Base-by-base conservation (phyloP, 768 basidiomycete genomes). In the Auricularia sp. region DNA sequence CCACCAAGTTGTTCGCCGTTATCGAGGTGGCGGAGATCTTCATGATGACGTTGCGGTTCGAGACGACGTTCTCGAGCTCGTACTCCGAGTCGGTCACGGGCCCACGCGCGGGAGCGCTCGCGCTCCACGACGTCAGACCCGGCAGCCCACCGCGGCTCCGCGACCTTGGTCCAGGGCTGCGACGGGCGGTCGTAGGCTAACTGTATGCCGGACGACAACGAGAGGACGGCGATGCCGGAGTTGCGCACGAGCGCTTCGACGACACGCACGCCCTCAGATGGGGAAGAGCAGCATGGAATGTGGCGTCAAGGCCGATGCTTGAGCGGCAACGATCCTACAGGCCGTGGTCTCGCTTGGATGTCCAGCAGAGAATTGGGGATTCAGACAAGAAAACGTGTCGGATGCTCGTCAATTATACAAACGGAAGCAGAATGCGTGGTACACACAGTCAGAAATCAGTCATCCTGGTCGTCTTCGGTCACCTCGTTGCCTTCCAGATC, bases 31-130 rank as follows among this genome's bases (percentile, higher is more conserved):
- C 91, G 90, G 24, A 99, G 81, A 29, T 29, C 29, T 29, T 29
- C 14, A 90, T 90, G 70, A 94, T 73, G 21, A 94, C 92, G 3
- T 86, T 78, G 65, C 75, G 82, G 91, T 92, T 96, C 89, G 90
- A 95, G 67, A 16, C 24, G 39, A 36, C 36, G 45, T 34, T 62
- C 54, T 33, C 45, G 34, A 34, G 61, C 58, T 54, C 68, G 44
- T 18, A 18, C 18, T 74, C 44, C 67, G 66, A 65, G 68, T 69
- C 71, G 72, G 47, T 74, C 3, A 39, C 37, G 33, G 63, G 18
- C 34, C 65, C n/a, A 29, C 29, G 29, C 29, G 29, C 29, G 29
- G 29, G 29, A 29, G 59, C 58, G 61, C 24, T 3, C 62, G 75
- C 36, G 86, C 81, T 66, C 85, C 83, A 3, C 89, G 82, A 37